Conservation (phyloP, 176 grass and related monocot genomes). For the Avena insularis region DNA sequence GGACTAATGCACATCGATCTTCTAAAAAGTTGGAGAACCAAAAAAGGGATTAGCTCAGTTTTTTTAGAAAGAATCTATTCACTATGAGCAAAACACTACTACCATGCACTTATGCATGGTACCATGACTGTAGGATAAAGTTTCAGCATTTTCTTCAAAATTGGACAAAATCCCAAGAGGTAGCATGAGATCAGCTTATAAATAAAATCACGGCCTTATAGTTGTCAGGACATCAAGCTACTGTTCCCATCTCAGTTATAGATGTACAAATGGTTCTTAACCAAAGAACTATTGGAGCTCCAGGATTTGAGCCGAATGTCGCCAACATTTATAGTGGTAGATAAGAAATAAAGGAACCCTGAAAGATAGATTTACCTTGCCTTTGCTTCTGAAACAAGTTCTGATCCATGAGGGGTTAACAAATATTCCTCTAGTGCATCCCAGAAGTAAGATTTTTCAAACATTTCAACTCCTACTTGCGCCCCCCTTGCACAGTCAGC, state of each 20-base stretch:
- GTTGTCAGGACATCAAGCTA: constrained; percentile 9
- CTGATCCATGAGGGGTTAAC: constrained; percentile 39
- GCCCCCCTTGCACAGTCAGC: constrained; percentile 4
- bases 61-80: neutral
- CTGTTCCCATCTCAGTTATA: neutral
- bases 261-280: neutral
- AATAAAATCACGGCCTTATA: neutral
- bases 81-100: neutral
- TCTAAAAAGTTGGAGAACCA: neutral
- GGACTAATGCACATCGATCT: neutral
- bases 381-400: constrained; percentile 48
- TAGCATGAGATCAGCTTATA: neutral
- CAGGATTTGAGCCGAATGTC: neutral
- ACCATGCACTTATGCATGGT: constrained; percentile 1
- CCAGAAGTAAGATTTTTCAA: constrained; percentile 55
- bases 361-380: constrained; percentile 48
- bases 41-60: neutral
- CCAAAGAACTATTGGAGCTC: neutral
- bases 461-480: constrained; percentile 45
- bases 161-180: constrained; percentile 3
- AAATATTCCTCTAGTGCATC: constrained; percentile 52
- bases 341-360: neutral
- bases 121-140: neutral
- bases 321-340: constrained; percentile 14
- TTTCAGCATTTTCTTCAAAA: constrained; percentile 4